Evolutionary conservation across 371 early-diverging fungal species (phyloP), one percentile per base, ranked within the genome.

Genomic region (Mycotypha africana): DNA sequence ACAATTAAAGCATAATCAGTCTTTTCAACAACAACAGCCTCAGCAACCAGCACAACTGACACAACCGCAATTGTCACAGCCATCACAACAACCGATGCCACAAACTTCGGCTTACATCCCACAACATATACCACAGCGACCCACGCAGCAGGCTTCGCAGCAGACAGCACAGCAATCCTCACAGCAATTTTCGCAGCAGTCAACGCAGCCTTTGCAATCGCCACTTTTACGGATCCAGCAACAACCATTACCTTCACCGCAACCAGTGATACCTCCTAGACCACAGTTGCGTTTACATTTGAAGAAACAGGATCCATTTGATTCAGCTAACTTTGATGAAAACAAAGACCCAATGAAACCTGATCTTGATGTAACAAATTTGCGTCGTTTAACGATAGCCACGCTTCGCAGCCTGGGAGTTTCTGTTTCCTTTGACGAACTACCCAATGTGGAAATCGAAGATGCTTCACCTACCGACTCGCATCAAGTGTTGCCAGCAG

Each of bases 281-380:
- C 62, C 62, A 15, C 62, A 62, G 19, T 21, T 62, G 3, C 51
- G 55, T 28, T 8, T 62, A 22, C 62, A 62, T 35, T 31, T 62
- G 21, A 23, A 45, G 20, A 53, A 54, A 20, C 51, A 49, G n/a
- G 41, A 52, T 16, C 24, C 41, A 11, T 22, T 48, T 1, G 47
- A 51, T 14, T 42, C 47, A 3, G 31, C 46, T 26, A 51, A 53
- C 22, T 58, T 50, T 45, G 55, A 65, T n/a, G 61, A 55, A 30
- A 39, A 37, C 12, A 61, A 50, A 32, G 66, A 66, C 20, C 66
- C 66, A 7, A 70, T 70, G 70, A 53, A 56, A 42, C 57, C 61
- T 30, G 64, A 63, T 35, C 42, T 70, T 32, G 70, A 70, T 43
- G 47, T 56, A 1, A 50, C 33, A 10, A 60, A 55, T 20, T 39